phyloP scores from a whole-genome alignment of 257 asterid genomes.

The Echium plantagineum region DNA sequence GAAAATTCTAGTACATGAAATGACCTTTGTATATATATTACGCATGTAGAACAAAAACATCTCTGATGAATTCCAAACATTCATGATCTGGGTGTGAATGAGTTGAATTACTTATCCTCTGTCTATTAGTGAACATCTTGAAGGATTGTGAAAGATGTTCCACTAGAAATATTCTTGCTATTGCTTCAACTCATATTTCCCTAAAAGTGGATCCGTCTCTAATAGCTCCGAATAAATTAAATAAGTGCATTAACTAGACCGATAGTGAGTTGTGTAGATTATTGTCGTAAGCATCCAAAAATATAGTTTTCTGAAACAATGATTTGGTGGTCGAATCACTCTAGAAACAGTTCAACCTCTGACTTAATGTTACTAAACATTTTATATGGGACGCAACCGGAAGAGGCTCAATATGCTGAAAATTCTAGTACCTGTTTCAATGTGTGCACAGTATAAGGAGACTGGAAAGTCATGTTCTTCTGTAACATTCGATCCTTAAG shows the following conservation, averaged over 20 bases:
- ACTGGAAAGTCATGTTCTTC: constrained; percentile 54
- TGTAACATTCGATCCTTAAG: constrained; percentile 85
- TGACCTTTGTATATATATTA: background rate
- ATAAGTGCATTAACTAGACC: background rate
- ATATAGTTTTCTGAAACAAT: background rate
- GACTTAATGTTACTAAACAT: background rate
- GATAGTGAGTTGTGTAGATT: background rate
- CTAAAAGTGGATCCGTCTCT: no score
- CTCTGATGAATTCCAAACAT: no score
- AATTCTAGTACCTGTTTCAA: constrained; percentile 60
- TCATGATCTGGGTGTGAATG: no score
- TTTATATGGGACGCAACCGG: constrained; percentile 3
- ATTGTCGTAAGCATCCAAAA: no score
- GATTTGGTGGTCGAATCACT: background rate
- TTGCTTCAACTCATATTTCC: no score
- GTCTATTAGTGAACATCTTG: no score
- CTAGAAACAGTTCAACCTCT: background rate
- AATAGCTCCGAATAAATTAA: no score
- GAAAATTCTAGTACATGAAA: no score
- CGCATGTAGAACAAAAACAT: background rate
- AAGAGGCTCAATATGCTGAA: background rate
- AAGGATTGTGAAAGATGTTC: no score
- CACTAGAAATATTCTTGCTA: no score
- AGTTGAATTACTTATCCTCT: no score
- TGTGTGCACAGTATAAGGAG: constrained; percentile 87